Evolutionary conservation across 495 filamentous ascomycete genomes (phyloP).

Genomic region (Talaromyces adpressus): DNA sequence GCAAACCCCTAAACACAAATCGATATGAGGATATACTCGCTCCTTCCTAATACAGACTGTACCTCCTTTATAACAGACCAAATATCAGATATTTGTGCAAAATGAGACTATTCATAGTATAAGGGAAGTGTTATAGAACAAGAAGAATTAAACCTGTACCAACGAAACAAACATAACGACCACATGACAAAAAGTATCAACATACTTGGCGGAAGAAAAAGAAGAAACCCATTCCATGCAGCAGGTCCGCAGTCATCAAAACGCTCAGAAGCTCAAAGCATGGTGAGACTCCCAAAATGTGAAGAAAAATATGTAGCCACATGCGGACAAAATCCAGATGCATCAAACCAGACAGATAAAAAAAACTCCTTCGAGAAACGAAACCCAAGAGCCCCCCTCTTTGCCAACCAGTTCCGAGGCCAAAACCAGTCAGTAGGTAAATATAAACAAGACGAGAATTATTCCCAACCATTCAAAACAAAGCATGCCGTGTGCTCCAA

Average conservation of each 20-base stretch:
- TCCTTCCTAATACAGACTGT: background rate
- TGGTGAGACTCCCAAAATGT: slow-evolving; percentile 14
- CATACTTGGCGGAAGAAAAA: background rate
- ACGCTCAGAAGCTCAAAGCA: slow-evolving; percentile 12
- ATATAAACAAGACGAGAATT: background rate
- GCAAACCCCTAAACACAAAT: background rate
- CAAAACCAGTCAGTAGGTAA: background rate
- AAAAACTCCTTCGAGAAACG: slow-evolving; percentile 1
- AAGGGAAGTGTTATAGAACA: slow-evolving; percentile 1
- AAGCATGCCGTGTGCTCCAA: slow-evolving; percentile 6
- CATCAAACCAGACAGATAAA: background rate
- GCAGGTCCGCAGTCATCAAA: slow-evolving; percentile 3
- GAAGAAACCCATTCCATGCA: slow-evolving; percentile 5
- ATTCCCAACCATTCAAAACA: background rate
- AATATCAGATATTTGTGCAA: background rate
- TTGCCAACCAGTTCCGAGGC: background rate
- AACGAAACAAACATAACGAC: background rate
- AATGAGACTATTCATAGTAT: background rate
- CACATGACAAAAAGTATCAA: background rate
- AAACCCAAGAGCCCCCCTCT: background rate
- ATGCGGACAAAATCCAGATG: background rate
- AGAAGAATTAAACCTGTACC: background rate
- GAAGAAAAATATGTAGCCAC: slow-evolving; percentile 9
- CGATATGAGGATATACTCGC: background rate
- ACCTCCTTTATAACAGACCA: background rate